Base-by-base conservation (phyloP, 2,329 filamentous ascomycete genomes). In the Stagonosporopsis chrysanthemi region DNA sequence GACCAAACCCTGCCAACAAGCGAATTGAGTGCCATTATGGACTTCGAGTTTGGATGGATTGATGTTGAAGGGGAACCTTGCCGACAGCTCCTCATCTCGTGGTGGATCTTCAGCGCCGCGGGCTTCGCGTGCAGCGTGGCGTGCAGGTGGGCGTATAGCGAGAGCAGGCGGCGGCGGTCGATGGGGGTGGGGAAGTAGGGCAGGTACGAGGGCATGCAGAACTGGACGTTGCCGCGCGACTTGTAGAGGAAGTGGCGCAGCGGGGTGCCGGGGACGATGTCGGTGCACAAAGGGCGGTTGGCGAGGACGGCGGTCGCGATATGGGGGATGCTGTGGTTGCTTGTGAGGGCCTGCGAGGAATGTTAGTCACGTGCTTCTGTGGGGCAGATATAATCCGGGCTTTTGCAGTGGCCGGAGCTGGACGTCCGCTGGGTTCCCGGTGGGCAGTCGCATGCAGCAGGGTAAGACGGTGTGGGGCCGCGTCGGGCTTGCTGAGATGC, bases 221-320 rank as follows among this genome's bases (percentile, higher is more conserved):
- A 99, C 75, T 99, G 96, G 26, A 99, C 95, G 68, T 99, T 97
- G 19, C 89, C 88, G 58, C 91, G 86, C 15, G 91, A 97, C 77
- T 98, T 99, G 83, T 97, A 99, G 17, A 99, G 79, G 72, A 98
- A 99, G 80, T 99, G 95, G 65, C 90, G 88, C 49, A 98, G 80
- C 29, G 90, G 88, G 15, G 89, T 90, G 23, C 90, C 90, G 0
- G 92, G 90, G 1, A 92, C 85, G 56, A 99, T 88, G 57, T 95
- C 89, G 15, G 86, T 85, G 56, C 89, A 85, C 24, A 80, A 81
- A 1, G 90, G 88, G 9, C 94, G 89, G 11, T 92, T 92, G 31
- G 84, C 81, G 9, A 83, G 83, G 29, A 91, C 86, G 14, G 93
- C 90, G 2, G 82, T 78, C 61, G 86, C 86, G 72, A 99, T 94